Evolutionary conservation across 2,329 filamentous ascomycete genomes (phyloP), one percentile per base, ranked within the genome.

Genomic region (Cladophialophora immunda): DNA sequence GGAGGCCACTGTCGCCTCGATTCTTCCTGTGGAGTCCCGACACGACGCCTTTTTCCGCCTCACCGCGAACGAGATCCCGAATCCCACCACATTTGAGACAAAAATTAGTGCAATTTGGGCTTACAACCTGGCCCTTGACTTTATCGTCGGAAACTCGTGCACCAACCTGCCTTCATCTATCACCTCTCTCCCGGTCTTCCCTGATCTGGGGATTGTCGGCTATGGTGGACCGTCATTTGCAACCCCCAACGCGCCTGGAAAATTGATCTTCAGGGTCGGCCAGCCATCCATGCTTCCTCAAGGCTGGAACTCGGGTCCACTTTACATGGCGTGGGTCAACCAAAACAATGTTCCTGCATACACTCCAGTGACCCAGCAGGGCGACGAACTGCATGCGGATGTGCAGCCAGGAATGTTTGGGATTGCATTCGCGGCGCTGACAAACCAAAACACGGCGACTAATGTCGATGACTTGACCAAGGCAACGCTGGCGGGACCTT

Each of bases 21-120:
- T 76, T 45, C 53, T 76, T 17, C 72, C 75, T 0, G 72, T 76
- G 32, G 75, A 76, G 53, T 71, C 75, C 9, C 72, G 75, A 29
- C 74, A 76, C 30, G 73, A 76, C 57, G 64, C 75, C 15, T 75
- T 72, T 56, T 72, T 76, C 64, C 73, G 75, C 30, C 64, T 73
- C n/a, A 71, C 68, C 8, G 66, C 71, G 7, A 68, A 70, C 22
- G 73, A 68, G n/a, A 70, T 74, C 15, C 75, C 75, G 0, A 76
- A 76, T 60, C 75, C 75, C 2, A 73, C 70, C 22, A 58, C 73
- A 22, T 75, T 75, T 66, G 75, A 76, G 50, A 76, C 74, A 2
- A 64, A 67, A 9, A 67, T 76, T 17, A 73, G 71, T 52, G 72
- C 69, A 5, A 63, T 71, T 22, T 76, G 71, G 69, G 75, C 74